These are phyloP conservation scores for Daedalea quercina DNA, from an alignment of 768 basidiomycete species.

Conservation along the genomic window DNA sequence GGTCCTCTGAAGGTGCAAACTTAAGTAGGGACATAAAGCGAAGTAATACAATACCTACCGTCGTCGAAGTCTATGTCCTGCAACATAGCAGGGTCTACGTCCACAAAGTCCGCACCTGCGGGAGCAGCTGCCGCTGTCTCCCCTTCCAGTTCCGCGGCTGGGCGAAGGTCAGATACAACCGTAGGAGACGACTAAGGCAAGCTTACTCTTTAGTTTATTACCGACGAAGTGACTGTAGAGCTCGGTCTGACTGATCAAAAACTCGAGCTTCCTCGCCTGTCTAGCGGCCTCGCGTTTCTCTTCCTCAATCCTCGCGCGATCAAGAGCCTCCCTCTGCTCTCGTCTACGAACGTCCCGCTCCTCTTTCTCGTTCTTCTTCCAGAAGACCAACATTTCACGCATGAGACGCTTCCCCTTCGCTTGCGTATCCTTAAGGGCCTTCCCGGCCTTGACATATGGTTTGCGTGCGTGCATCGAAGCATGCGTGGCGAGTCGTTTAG, in stretches of 20 bases:
- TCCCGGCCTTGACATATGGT: conserved; percentile 68
- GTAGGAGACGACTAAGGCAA: neutral
- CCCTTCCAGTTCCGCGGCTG: conserved; percentile 76
- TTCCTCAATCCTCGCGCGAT: conserved; percentile 83
- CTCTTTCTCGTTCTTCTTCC: conserved; percentile 98
- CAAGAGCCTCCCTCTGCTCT: conserved; percentile 90
- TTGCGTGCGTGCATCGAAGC: conserved; percentile 74
- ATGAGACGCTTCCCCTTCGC: conserved; percentile 82
- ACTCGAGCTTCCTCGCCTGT: conserved; percentile 94
- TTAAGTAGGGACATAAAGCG: neutral
- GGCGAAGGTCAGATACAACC: conserved; percentile 1
- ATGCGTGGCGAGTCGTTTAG: conserved; percentile 70
- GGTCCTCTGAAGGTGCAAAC: conserved; percentile 57
- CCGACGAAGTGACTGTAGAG: conserved; percentile 99
- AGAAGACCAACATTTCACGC: conserved; percentile 95
- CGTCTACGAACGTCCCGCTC: conserved; percentile 89
- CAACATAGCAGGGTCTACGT: conserved; percentile 44
- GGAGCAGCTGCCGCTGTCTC: conserved; percentile 40
- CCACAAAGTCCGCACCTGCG: conserved; percentile 51
- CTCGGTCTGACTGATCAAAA: conserved; percentile 97
- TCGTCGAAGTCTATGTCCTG: conserved; percentile 88
- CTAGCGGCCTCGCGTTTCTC: conserved; percentile 91
- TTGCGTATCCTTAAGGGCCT: conserved; percentile 76
- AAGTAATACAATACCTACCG: conserved; percentile 39
- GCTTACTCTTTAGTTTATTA: conserved; percentile 86